These are phyloP conservation scores for Cutaneotrichosporon dermatis DNA, from an alignment of 1,284 basidiomycete genomes.

Conservation along the genomic window DNA sequence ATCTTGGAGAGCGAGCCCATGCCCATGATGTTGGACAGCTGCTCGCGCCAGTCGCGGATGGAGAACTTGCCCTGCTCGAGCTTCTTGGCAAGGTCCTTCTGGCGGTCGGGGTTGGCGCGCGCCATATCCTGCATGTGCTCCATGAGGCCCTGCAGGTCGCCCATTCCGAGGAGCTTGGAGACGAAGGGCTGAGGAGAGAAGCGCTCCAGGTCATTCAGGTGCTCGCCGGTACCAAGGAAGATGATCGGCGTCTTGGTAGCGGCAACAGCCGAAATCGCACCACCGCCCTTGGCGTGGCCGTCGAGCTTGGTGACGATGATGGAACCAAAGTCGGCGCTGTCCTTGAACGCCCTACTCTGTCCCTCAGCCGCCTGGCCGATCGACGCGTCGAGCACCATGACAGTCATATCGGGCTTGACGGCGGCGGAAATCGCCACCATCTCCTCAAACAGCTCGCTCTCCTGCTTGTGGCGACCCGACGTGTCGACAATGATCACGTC, in stretches of 20 bases:
- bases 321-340: constrained; percentile 93
- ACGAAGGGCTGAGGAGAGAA: constrained; percentile 97
- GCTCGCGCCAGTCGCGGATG: constrained; percentile 96
- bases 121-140: constrained; percentile 97
- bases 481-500: constrained; percentile 99
- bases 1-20: constrained; percentile 99
- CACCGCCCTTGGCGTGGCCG: constrained; percentile 98
- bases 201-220: constrained; percentile 89
- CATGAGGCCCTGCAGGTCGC: constrained; percentile 93
- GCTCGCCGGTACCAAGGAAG: constrained; percentile 96
- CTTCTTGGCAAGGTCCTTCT: constrained; percentile 98
- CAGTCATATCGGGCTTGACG: constrained; percentile 89
- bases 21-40: constrained; percentile 95
- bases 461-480: constrained; percentile 94
- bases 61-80: constrained; percentile 94
- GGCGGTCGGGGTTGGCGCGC: constrained; percentile 86
- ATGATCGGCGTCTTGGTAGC: constrained; percentile 97
- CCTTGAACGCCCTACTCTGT: constrained; percentile 95
- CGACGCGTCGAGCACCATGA: constrained; percentile 75
- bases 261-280: constrained; percentile 93
- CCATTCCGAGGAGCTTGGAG: constrained; percentile 90
- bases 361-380: constrained; percentile 94
- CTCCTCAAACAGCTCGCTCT: constrained; percentile 93
- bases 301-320: constrained; percentile 99
- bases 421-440: constrained; percentile 95